These are phyloP conservation scores for Tetrapisispora taiwanensis DNA, from an alignment of 805 yeast species.

Conservation along the genomic window DNA sequence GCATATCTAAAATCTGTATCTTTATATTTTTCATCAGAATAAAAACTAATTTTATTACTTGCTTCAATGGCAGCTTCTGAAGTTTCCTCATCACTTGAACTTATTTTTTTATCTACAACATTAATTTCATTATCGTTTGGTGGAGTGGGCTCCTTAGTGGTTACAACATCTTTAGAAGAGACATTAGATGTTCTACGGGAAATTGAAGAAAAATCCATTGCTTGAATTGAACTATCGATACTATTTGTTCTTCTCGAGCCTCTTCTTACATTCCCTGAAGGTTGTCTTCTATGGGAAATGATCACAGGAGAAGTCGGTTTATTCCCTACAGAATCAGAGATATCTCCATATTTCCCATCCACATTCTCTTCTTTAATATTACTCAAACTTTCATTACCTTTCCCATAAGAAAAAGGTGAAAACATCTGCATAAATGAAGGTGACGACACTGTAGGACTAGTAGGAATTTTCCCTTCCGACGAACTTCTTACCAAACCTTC, in stretches of 20 bases:
- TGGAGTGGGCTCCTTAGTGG: background rate
- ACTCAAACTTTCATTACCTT: background rate
- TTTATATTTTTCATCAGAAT: slow-evolving; percentile 47
- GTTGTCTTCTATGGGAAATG: slow-evolving; percentile 24
- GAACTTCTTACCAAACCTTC: background rate
- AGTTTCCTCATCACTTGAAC: background rate
- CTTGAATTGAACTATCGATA: background rate
- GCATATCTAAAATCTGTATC: slow-evolving; percentile 59
- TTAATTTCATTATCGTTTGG: background rate
- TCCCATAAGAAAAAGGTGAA: slow-evolving; percentile 2
- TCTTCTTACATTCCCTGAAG: slow-evolving; percentile 9
- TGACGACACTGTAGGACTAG: background rate
- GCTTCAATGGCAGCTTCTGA: background rate
- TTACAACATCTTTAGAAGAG: background rate
- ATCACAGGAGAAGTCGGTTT: slow-evolving; percentile 17
- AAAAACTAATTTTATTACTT: slow-evolving; percentile 15
- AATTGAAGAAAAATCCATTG: background rate
- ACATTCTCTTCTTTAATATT: slow-evolving; percentile 1
- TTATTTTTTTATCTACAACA: slow-evolving; percentile 1
- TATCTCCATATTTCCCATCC: background rate
- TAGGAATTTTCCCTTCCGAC: background rate
- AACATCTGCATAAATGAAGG: slow-evolving; percentile 3
- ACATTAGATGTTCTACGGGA: slow-evolving; percentile 3
- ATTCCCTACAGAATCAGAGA: background rate
- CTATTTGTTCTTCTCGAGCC: slow-evolving; percentile 7